Evolutionary conservation across 2,329 filamentous ascomycete genomes (phyloP).

Genomic region (Cladobotryum protrusum): DNA sequence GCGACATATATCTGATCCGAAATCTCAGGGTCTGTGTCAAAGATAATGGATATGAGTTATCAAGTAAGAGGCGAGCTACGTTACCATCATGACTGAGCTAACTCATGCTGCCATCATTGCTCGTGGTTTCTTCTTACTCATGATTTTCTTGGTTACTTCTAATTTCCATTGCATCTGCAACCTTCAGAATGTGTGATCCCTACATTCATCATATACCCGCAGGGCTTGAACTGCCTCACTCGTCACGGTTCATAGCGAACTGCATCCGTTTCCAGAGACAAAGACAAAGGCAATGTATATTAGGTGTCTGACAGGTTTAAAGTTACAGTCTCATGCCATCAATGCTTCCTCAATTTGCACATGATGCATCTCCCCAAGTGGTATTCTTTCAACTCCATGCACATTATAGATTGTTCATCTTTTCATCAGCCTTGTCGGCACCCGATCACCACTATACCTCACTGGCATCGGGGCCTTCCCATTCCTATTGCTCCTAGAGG

Average conservation of each 20-base stretch:
- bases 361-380: not conserved
- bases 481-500: slow-evolving; percentile 3
- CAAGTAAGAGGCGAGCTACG: too few relatives aligned
- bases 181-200: not conserved
- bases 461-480: slow-evolving; percentile 8
- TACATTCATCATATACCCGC: not conserved
- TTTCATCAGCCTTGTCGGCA: slow-evolving; percentile 13
- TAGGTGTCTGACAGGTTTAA: not conserved
- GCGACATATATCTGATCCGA: too few relatives aligned
- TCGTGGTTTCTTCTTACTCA: too few relatives aligned
- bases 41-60: too few relatives aligned
- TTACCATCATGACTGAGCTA: too few relatives aligned
- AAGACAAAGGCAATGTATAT: not conserved
- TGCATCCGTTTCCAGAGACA: too few relatives aligned
- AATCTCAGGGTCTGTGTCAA: too few relatives aligned
- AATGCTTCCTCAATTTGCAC: slow-evolving; percentile 1
- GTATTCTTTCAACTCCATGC: not conserved
- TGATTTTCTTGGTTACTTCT: too few relatives aligned
- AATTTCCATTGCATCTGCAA: too few relatives aligned
- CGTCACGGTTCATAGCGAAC: too few relatives aligned
- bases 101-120: too few relatives aligned
- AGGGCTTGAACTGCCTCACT: too few relatives aligned
- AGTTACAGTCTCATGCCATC: not conserved
- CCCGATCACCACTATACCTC: slow-evolving; percentile 12
- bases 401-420: slow-evolving; percentile 1